Evolutionary conservation across 2,329 filamentous ascomycete genomes (phyloP), one percentile per base, ranked within the genome.

Genomic region (Scedosporium apiospermum): DNA sequence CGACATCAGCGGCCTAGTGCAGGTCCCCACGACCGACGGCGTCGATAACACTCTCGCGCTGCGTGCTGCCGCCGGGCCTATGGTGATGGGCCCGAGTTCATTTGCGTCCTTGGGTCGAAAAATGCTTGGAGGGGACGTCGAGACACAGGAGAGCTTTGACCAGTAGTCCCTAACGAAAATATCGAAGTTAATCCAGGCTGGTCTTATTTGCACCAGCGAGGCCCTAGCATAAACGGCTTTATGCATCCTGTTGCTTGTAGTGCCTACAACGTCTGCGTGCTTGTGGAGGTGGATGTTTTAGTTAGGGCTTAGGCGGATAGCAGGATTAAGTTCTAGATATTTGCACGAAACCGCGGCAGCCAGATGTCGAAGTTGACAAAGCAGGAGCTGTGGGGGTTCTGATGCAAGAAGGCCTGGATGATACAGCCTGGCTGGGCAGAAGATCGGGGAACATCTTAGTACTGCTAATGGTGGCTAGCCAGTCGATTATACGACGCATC

Each of bases 1-100:
- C 26, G 62, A 66, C 42, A 62, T 66, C 4, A 59, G 62, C 2
- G n/a, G 26, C 4, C 61, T 60, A 38, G 65, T 66, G 4, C 10
- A 57, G 2, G 49, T 66, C 2, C 65, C 64, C 5, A 38, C 6
- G 10, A 62, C 64, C 14, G 26, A 65, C 23, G 65, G 62, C 12
- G 41, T 66, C 30, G 65, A 66, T 4, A 66, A 66, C 18, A 65
- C 49, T 55, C n/a, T 23, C 12, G 49, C 49, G 10, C 21, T 55
- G 23, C 23, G 3, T 26, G 21, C 18, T 55, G 49, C 18, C 27
- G 18, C 18, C 1, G 49, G 6, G 49, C 49, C 49, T 55, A 55
- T 55, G 21, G 49, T 55, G 2, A 23, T 55, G 1, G 23, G 21
- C 18, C 21, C 49, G 5, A 21, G 12, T 27, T 21, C 23, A 9